Evolutionary conservation across 2,329 filamentous ascomycete genomes (phyloP), one percentile per base, ranked within the genome.

Genomic region (Aspergillus texensis): DNA sequence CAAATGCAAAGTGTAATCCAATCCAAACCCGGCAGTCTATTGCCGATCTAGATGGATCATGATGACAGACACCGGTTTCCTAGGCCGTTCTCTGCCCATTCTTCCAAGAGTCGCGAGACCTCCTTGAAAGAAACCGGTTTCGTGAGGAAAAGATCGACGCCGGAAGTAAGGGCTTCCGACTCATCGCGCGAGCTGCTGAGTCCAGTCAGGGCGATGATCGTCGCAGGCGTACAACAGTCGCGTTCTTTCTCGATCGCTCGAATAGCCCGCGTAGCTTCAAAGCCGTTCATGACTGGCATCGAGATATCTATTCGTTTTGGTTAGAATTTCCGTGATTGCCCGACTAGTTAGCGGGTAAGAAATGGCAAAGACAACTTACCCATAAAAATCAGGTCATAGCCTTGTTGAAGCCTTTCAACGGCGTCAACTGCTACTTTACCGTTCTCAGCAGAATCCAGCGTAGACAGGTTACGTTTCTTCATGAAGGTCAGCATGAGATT

Each of bases 241-340:
- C 69, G 66, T 41, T 79, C 77, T 61, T 70, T 77, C 61, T 80
- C 78, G n/a, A 78, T 69, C 10, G 74, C 67, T 12, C 82, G 78
- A 57, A 83, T 83, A n/a, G 77, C 76, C 9, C 80, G 77, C 6
- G 81, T 81, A 2, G 81, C 79, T 67, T 81, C 78, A 55, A 83
- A 81, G 1, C 81, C 81, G 65, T 82, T 79, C 79, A 82, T 81
- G 6, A 82, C 76, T 0, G 81, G 81, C 80, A 83, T 83, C 2
- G 77, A 79, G 41, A 83, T 81, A 56, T 83, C 79, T 74, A 32
- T 43, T 30, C 21, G 36, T 56, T 21, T n/a, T 21, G 4, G n/a
- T 61, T 28, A 60, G 34, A 28, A 9, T 39, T 30, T 14, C 16
- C 14, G n/a, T 32, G 6, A 6, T 24, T 48, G 26, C 11, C 11